Evolutionary conservation across 2,329 filamentous ascomycete genomes (phyloP).

Genomic region (Emericellopsis atlantica): DNA sequence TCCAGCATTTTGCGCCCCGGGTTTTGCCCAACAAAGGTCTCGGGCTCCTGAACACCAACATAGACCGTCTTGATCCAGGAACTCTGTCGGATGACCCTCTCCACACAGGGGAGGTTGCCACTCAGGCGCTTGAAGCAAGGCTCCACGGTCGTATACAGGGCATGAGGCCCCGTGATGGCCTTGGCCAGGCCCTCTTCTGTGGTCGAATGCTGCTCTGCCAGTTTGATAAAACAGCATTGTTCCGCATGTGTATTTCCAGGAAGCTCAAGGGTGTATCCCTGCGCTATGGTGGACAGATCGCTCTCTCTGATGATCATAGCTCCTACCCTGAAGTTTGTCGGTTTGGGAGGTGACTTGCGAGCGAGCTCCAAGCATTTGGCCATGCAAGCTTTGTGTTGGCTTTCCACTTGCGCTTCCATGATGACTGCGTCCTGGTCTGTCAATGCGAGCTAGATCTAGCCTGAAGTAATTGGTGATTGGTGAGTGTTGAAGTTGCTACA

Average conservation of each 20-base stretch:
- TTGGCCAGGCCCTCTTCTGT: constrained; percentile 41
- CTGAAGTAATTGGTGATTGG: no score
- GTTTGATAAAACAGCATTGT: constrained; percentile 79
- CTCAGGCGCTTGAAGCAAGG: constrained; percentile 65
- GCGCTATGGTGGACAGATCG: constrained; percentile 51
- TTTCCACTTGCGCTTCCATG: no score
- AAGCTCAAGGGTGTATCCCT: constrained; percentile 84
- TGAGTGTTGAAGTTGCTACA: no score
- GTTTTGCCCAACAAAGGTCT: constrained; percentile 79
- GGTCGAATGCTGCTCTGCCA: constrained; percentile 32
- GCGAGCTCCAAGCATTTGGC: constrained; percentile 64
- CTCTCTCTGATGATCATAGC: constrained; percentile 62
- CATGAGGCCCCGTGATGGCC: constrained; percentile 18
- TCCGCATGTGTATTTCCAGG: constrained; percentile 93
- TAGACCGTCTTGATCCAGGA: constrained; percentile 64
- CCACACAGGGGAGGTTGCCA: constrained; percentile 65
- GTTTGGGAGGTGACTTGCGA: constrained; percentile 66
- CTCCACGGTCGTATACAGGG: constrained; percentile 87
- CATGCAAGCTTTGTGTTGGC: constrained; percentile 27
- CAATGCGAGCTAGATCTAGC: no score
- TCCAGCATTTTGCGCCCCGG: constrained; percentile 59
- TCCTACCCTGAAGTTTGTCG: constrained; percentile 88
- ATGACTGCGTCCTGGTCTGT: no score
- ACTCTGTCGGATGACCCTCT: constrained; percentile 57
- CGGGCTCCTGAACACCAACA: constrained; percentile 78